Evolutionary conservation across 2,329 filamentous ascomycete species (phyloP).

Genomic region (Dichotomopilus funicola): DNA sequence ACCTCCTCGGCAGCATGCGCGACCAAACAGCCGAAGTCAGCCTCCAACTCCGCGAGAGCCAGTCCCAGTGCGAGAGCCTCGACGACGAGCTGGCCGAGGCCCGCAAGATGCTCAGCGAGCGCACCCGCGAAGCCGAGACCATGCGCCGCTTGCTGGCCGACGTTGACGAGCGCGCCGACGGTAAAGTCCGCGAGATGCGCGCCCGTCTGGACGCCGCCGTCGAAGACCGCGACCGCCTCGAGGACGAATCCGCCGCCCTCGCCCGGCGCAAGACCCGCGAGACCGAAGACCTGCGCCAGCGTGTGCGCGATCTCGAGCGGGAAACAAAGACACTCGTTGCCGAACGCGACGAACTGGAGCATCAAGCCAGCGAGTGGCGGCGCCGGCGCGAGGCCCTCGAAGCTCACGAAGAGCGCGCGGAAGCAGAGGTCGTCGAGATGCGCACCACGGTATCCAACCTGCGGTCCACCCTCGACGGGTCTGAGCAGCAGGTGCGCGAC

Average conservation of each 20-base stretch:
- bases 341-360: constrained; percentile 73
- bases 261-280: constrained; percentile 73
- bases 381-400: constrained; percentile 71
- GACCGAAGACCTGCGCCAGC: constrained; percentile 75
- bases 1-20: constrained; percentile 83
- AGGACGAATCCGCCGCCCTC: constrained; percentile 79
- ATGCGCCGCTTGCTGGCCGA: constrained; percentile 87
- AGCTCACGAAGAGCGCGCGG: constrained; percentile 58
- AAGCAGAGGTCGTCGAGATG: constrained; percentile 68
- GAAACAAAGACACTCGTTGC: constrained; percentile 63
- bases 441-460: constrained; percentile 71
- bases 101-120: constrained; percentile 77
- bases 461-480: constrained; percentile 74
- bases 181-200: constrained; percentile 80
- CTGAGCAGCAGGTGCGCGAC: constrained; percentile 77
- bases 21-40: constrained; percentile 84
- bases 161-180: constrained; percentile 75
- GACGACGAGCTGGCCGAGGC: constrained; percentile 91
- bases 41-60: constrained; percentile 85
- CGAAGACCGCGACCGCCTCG: constrained; percentile 88
- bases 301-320: constrained; percentile 74
- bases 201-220: constrained; percentile 80
- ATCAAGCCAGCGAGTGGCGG: constrained; percentile 67
- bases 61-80: constrained; percentile 72
- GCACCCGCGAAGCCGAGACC: constrained; percentile 86